phyloP scores from a whole-genome alignment of 495 filamentous ascomycete genomes.

The Antarctomyces pellizariae region DNA sequence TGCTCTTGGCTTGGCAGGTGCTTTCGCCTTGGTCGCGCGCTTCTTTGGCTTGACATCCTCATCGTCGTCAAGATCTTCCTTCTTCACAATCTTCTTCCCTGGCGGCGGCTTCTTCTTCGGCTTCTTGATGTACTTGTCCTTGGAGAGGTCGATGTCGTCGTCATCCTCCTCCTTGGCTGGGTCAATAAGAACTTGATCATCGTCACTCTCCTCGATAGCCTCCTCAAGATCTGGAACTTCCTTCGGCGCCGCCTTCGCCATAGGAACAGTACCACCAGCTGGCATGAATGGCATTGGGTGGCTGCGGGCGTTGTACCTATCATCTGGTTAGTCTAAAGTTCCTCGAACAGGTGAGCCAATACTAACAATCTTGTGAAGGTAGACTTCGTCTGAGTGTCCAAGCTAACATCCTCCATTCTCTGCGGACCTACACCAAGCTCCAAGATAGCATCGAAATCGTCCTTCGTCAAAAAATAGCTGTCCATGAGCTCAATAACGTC shows the following conservation, averaged over 20 bases:
- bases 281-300: constrained; percentile 96
- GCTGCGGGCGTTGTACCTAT: constrained; percentile 59
- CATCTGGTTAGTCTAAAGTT: constrained; percentile 8
- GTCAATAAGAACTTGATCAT: constrained; percentile 37
- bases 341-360: not conserved
- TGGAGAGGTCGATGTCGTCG: constrained; percentile 56
- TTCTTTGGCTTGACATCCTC: constrained; percentile 31
- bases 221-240: constrained; percentile 89
- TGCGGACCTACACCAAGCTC: constrained; percentile 80
- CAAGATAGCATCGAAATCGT: constrained; percentile 80
- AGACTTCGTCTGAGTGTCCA: constrained; percentile 67
- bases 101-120: constrained; percentile 33
- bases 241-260: constrained; percentile 42
- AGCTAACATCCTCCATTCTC: constrained; percentile 43
- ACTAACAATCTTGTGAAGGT: constrained; percentile 66
- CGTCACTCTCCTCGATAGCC: constrained; percentile 81
- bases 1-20: constrained; percentile 16
- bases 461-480: constrained; percentile 84
- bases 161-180: constrained; percentile 38
- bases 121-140: constrained; percentile 88
- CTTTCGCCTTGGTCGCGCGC: constrained; percentile 23
- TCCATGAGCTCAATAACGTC: constrained; percentile 61
- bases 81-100: constrained; percentile 21
- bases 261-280: constrained; percentile 44
- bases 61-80: constrained; percentile 21